Percentiles rank a stretch among this genome's conserved stretches.
Evolutionary conservation across 345 rosid genomes (phyloP).

Genomic region (Lepidium aucheri): DNA sequence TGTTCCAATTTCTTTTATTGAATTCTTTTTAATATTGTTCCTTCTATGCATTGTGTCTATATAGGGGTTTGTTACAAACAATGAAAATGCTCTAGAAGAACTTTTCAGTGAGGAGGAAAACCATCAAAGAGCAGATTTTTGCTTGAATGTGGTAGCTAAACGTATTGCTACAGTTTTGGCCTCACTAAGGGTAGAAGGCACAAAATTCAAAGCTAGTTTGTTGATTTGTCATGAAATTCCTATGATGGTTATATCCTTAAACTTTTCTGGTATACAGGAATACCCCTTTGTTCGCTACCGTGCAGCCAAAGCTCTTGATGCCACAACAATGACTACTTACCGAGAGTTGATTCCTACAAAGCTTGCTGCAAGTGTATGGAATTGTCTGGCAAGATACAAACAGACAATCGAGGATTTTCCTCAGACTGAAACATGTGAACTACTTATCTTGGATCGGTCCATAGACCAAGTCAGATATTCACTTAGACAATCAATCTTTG

Average conservation of each 20-base stretch:
- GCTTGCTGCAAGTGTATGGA: constrained; percentile 98
- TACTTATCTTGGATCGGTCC: constrained; percentile 91
- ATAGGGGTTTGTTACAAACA: constrained; percentile 80
- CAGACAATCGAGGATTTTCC: constrained; percentile 71
- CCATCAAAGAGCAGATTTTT: constrained; percentile 64
- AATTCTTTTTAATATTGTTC: background rate
- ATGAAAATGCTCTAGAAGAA: constrained; percentile 83
- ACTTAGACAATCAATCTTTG: background rate
- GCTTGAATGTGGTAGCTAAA: constrained; percentile 82
- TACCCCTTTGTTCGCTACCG: constrained; percentile 91
- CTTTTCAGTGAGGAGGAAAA: constrained; percentile 76
- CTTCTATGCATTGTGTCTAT: background rate
- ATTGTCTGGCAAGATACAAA: constrained; percentile 58
- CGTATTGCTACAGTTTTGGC: constrained; percentile 95
- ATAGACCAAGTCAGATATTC: constrained; percentile 66
- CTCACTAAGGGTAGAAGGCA: constrained; percentile 63
- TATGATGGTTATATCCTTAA: background rate
- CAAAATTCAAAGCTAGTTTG: constrained; percentile 12
- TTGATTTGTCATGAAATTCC: background rate
- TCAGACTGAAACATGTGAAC: constrained; percentile 85
- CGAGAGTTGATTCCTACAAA: constrained; percentile 89
- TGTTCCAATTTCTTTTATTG: background rate
- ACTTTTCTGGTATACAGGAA: constrained; percentile 47
- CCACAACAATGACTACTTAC: constrained; percentile 81
- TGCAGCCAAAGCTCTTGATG: constrained; percentile 84